Base-by-base conservation (phyloP, 2,329 filamentous ascomycete genomes). In the Macrophomina tecta region DNA sequence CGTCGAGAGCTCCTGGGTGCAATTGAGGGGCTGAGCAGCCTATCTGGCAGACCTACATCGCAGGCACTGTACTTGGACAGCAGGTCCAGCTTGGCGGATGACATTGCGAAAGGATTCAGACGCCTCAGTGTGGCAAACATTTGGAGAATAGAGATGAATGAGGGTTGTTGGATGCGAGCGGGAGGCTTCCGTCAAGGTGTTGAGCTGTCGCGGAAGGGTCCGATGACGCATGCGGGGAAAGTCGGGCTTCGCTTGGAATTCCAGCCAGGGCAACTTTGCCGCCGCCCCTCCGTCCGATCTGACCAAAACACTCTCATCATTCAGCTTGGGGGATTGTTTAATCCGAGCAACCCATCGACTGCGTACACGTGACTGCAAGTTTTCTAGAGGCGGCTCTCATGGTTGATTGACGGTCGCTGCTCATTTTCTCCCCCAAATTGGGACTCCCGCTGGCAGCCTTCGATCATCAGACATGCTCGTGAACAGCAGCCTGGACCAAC, bases 61-160 rank as follows among this genome's bases (percentile, higher is more conserved):
- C 75, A 77, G 18, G 75, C 72, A 8, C 71, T 71, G 67, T 75
- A 77, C 34, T 71, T 68, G 0, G 66, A 63, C 61, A 76, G 67
- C n/a, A 55, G 70, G 70, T 74, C 71, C 68, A 64, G 69, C 51
- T 69, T 51, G 7, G 51, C 46, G 16, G 62, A 51, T 18, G 62
- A 56, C 66, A 68, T 68, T 3, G 36, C n/a, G 51, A 56, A 65
- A 18, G 63, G 40, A 48, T 53, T 36, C 30, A 62, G 32, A 28
- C 58, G 58, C 12, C 58, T 48, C 30, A 62, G 16, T 16, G 58
- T 62, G 12, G 42, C 30, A 38, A 62, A 49, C 58, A 62, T 62
- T 14, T n/a, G 36, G 11, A 46, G 4, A 18, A 9, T 4, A 32
- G 9, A 23, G 30, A n/a, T 34, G 30, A n/a, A 1, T 49, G 46